Percentiles rank a stretch among this genome's conserved stretches.
phyloP scores from a whole-genome alignment of 1,284 basidiomycete species.

The Phlebopus sp. region DNA sequence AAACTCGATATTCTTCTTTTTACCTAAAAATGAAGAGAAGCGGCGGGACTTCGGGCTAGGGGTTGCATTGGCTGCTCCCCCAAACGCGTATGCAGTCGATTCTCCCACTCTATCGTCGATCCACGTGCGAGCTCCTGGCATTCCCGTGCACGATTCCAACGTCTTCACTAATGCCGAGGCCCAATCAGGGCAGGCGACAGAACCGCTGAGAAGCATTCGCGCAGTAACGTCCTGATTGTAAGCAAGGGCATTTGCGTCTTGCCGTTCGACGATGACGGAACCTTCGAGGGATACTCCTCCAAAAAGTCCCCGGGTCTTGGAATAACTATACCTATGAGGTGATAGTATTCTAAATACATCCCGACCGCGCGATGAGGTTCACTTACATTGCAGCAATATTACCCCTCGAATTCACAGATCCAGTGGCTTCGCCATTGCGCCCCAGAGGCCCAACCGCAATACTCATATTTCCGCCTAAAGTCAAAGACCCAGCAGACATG shows the following conservation, averaged over 20 bases:
- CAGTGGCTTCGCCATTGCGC: slow-evolving; percentile 91
- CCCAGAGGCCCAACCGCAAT: slow-evolving; percentile 93
- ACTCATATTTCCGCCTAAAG: slow-evolving; percentile 90
- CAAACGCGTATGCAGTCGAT: slow-evolving; percentile 55
- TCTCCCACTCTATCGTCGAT: slow-evolving; percentile 48
- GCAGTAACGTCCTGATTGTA: slow-evolving; percentile 74
- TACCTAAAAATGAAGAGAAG: slow-evolving; percentile 41
- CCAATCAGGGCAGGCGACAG: slow-evolving; percentile 75
- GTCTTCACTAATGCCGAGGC: slow-evolving; percentile 69
- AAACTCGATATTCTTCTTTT: slow-evolving; percentile 49
- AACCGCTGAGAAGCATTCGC: slow-evolving; percentile 78
- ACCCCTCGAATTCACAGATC: slow-evolving; percentile 83
- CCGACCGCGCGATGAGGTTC: slow-evolving; percentile 1
- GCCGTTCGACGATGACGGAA: slow-evolving; percentile 90
- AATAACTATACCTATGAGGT: slow-evolving; percentile 79
- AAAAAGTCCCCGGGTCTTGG: slow-evolving; percentile 91
- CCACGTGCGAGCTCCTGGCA: slow-evolving; percentile 70
- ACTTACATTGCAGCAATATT: slow-evolving; percentile 88
- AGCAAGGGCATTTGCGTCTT: slow-evolving; percentile 84
- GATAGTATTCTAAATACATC: slow-evolving; percentile 1
- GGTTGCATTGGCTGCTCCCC: slow-evolving; percentile 30
- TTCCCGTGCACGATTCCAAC: slow-evolving; percentile 69
- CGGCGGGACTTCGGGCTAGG: slow-evolving; percentile 29
- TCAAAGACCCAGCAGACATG: slow-evolving; percentile 93
- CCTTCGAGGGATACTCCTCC: slow-evolving; percentile 88